phyloP scores from a whole-genome alignment of 1,284 basidiomycete genomes.

The Termitomyces sp. region DNA sequence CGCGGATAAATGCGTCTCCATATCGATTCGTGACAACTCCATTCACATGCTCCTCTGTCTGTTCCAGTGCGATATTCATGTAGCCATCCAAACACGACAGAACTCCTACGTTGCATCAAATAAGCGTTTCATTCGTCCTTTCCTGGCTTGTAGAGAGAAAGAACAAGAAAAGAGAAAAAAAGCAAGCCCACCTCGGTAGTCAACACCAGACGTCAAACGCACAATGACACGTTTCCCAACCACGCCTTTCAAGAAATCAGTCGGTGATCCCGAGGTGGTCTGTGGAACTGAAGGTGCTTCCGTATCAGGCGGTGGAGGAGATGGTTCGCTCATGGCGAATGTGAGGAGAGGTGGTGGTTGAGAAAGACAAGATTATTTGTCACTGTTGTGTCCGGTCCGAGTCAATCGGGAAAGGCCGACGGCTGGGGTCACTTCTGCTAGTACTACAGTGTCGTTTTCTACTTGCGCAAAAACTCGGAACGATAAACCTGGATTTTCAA shows the following conservation, averaged over 20 bases:
- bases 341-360: background rate
- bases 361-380: background rate
- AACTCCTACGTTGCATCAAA: slow-evolving; percentile 51
- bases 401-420: too few species aligned
- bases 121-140: background rate
- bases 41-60: slow-evolving; percentile 93
- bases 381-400: too few species aligned
- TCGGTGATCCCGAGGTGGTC: slow-evolving; percentile 68
- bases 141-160: background rate
- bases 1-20: slow-evolving; percentile 93
- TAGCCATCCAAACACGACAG: slow-evolving; percentile 97
- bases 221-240: slow-evolving; percentile 96
- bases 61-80: slow-evolving; percentile 98
- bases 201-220: slow-evolving; percentile 90
- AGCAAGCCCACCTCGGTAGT: slow-evolving; percentile 77
- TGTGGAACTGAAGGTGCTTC: slow-evolving; percentile 47
- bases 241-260: slow-evolving; percentile 88
- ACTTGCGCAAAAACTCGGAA: too few species aligned
- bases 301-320: slow-evolving; percentile 38
- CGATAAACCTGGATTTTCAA: too few species aligned
- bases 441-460: too few species aligned
- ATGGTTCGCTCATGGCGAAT: slow-evolving; percentile 30
- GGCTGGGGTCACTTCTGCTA: too few species aligned
- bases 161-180: background rate
- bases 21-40: slow-evolving; percentile 84